Evolutionary conservation across 2,329 filamentous ascomycete genomes (phyloP).

Genomic region (Aureobasidium musti): DNA sequence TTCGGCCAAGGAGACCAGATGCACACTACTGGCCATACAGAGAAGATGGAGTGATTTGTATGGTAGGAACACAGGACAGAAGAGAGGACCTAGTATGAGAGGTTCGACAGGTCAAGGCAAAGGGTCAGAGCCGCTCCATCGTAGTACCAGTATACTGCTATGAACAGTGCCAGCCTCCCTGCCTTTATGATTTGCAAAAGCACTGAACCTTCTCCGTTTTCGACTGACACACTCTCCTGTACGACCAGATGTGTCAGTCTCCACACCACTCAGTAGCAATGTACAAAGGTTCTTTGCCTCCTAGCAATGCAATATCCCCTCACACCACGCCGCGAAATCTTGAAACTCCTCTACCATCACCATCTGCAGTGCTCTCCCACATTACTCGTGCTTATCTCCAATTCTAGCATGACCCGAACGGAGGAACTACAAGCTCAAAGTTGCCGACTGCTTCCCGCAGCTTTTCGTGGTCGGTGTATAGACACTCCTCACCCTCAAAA

Average conservation of each 20-base stretch:
- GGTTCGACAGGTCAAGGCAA: neutral
- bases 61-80: conserved; percentile 11
- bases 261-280: too few relatives aligned
- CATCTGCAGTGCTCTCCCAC: neutral
- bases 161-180: too few relatives aligned
- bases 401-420: neutral
- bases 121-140: conserved; percentile 2
- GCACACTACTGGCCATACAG: conserved; percentile 30
- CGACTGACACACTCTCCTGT: too few relatives aligned
- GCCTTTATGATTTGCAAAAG: too few relatives aligned
- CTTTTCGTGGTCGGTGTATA: neutral
- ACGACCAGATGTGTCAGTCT: too few relatives aligned
- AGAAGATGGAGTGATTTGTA: conserved; percentile 31
- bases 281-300: neutral
- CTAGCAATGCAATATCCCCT: neutral
- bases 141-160: neutral
- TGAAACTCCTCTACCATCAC: too few relatives aligned
- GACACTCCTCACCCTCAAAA: neutral
- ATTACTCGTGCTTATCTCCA: neutral
- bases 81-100: neutral
- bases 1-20: conserved; percentile 41
- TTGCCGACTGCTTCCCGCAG: neutral
- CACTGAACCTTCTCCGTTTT: too few relatives aligned
- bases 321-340: neutral
- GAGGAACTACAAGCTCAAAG: neutral